Evolutionary conservation across 2,329 filamentous ascomycete genomes (phyloP), one percentile per base, ranked within the genome.

Genomic region (Harringtonia aguacate): DNA sequence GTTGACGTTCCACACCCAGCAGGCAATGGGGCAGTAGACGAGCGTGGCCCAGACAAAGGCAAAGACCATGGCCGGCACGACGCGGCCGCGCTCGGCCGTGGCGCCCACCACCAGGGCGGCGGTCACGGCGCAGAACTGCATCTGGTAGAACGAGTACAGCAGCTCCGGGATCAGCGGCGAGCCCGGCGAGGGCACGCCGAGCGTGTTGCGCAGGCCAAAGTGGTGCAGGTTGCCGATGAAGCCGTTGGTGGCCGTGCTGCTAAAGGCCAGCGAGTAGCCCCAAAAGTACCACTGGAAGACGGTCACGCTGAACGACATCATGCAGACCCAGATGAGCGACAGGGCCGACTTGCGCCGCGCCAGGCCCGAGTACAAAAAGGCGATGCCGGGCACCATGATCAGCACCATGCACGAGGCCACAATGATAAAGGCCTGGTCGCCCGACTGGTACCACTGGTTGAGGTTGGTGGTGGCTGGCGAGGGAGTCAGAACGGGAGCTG

Each of bases 211-310:
- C 55, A 98, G 73, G 49, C 88, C 92, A 56, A 97, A 95, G 63
- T 94, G 85, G 54, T 81, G 75, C 45, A 98, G 68, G 61, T 97
- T 79, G 44, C 92, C 92, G 58, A 98, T 97, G 68, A 85, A 97
- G 43, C 86, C 84, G 66, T 86, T 95, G 53, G 77, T 87, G 5
- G 82, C 85, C 14, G 79, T 79, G 36, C 76, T 72, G 58, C 85
- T 92, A 66, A 97, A 95, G 42, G 90, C 89, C 49, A 98, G 73
- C 14, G 90, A 95, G 65, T 95, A 98, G 31, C 92, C 92, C 90
- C 92, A 97, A 64, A 98, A 95, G 60, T 95, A 97, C 92, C 92
- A 98, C 69, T 98, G 92, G 70, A 98, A 95, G 45, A 86, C 84
- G 61, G 95, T 75, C 59, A 97, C 81, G 39, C 86, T 89, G 60